Percentiles rank a stretch among this genome's conserved stretches.
phyloP scores from a whole-genome alignment of 2,329 filamentous ascomycete species.

The Pseudocercospora cruenta region DNA sequence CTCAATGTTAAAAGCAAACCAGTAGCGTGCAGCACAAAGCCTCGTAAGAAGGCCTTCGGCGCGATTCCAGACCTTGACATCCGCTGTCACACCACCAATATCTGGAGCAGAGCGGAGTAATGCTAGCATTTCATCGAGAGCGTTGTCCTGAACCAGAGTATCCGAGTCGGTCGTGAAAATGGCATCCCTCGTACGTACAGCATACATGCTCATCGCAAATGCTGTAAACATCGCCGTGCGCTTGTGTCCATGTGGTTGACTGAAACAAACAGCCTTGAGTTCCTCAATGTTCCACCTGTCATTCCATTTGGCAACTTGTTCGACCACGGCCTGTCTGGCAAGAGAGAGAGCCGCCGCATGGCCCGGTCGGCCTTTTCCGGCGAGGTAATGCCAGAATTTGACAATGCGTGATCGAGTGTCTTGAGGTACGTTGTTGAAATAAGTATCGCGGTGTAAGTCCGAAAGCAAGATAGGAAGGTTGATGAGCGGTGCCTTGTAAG shows the following conservation, averaged over 20 bases:
- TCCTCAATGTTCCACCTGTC: conserved; percentile 1
- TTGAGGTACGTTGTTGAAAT: conserved; percentile 4
- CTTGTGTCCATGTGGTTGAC: conserved; percentile 12
- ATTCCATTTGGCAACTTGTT: conserved; percentile 10
- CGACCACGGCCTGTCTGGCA: conserved; percentile 5
- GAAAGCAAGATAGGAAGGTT: conserved; percentile 10
- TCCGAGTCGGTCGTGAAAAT: conserved; percentile 11
- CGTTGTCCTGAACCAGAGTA: conserved; percentile 2
- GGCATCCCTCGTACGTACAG: neutral
- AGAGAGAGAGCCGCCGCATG: neutral
- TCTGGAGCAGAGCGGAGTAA: neutral
- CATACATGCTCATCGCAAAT: conserved; percentile 3
- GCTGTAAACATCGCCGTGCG: conserved; percentile 15
- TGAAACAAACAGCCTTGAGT: conserved; percentile 9
- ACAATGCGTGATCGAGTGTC: conserved; percentile 2
- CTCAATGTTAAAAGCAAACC: conserved; percentile 15
- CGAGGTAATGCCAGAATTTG: neutral
- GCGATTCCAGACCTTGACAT: conserved; percentile 16
- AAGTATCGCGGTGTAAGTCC: conserved; percentile 11
- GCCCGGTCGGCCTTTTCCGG: conserved; percentile 3
- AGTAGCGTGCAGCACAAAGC: conserved; percentile 13
- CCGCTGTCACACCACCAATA: conserved; percentile 13
- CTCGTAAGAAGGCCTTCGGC: conserved; percentile 13
- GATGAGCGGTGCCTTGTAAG: conserved; percentile 8
- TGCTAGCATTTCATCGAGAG: conserved; percentile 8